Conservation (phyloP, 257 asterid genomes). For the Mitragyna speciosa region DNA sequence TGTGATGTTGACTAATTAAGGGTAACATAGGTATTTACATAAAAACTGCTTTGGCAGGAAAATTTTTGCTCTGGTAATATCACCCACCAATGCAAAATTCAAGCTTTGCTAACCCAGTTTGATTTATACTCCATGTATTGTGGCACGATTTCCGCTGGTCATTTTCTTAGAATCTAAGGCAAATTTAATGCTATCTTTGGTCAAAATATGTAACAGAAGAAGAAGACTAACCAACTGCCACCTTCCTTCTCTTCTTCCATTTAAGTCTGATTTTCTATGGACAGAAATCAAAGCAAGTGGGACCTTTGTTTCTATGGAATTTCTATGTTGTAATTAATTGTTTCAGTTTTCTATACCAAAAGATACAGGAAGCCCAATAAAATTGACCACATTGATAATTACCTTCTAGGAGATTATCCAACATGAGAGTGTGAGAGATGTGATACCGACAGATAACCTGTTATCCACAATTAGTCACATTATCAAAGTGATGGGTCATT, state of each 20-base stretch:
- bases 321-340: not conserved
- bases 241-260: not conserved
- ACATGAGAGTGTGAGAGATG: not conserved
- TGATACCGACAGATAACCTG: no score
- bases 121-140: constrained; percentile 19
- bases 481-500: no score
- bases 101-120: not conserved
- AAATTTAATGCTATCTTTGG: constrained; percentile 5
- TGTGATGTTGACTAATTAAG: no score
- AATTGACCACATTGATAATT: not conserved
- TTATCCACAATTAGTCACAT: not conserved
- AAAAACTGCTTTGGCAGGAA: no score
- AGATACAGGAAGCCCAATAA: not conserved
- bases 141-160: constrained; percentile 40
- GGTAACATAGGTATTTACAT: no score
- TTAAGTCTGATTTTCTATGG: not conserved
- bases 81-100: not conserved
- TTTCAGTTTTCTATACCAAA: not conserved
- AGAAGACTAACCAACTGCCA: constrained; percentile 9
- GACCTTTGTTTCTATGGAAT: not conserved
- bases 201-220: not conserved
- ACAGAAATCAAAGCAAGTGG: not conserved
- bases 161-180: constrained; percentile 16
- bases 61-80: no score
- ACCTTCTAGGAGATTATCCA: not conserved